Evolutionary conservation across 129 eudicot genomes (phyloP).

Genomic region (Solidago caesia): DNA sequence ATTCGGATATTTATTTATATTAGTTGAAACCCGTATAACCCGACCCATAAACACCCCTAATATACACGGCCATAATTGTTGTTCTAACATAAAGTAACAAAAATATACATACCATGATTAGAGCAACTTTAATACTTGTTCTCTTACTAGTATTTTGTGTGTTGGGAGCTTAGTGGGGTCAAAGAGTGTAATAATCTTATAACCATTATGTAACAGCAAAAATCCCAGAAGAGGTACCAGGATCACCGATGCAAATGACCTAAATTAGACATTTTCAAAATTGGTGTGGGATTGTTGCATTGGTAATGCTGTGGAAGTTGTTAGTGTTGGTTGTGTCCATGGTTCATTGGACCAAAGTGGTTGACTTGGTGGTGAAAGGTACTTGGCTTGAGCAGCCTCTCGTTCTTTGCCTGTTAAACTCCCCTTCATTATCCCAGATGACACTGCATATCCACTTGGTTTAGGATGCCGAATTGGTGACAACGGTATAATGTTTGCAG

Average conservation of each 20-base stretch:
- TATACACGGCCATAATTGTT: background rate
- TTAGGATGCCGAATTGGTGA: conserved; percentile 1
- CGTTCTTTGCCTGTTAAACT: conserved; percentile 24
- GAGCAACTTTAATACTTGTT: background rate
- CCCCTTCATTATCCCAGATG: conserved; percentile 34
- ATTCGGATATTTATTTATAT: no score
- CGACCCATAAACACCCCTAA: background rate
- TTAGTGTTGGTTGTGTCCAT: conserved; percentile 13
- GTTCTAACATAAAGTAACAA: background rate
- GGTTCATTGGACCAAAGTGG: conserved; percentile 12
- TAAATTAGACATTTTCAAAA: conserved; percentile 10
- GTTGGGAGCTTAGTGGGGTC: background rate
- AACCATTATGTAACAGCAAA: background rate
- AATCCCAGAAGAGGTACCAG: background rate
- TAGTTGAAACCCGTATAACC: no score
- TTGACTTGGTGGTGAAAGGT: conserved; percentile 33
- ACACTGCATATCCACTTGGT: conserved; percentile 10
- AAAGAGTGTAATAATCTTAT: background rate
- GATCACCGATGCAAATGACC: background rate
- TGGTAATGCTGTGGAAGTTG: background rate
- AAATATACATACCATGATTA: background rate
- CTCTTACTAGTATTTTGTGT: background rate
- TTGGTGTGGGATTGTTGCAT: background rate
- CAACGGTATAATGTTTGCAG: background rate
- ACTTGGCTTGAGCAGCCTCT: conserved; percentile 18